These are phyloP conservation scores for Lecanicillium sp. DNA, from an alignment of 2,329 filamentous ascomycete genomes.

Conservation along the genomic window DNA sequence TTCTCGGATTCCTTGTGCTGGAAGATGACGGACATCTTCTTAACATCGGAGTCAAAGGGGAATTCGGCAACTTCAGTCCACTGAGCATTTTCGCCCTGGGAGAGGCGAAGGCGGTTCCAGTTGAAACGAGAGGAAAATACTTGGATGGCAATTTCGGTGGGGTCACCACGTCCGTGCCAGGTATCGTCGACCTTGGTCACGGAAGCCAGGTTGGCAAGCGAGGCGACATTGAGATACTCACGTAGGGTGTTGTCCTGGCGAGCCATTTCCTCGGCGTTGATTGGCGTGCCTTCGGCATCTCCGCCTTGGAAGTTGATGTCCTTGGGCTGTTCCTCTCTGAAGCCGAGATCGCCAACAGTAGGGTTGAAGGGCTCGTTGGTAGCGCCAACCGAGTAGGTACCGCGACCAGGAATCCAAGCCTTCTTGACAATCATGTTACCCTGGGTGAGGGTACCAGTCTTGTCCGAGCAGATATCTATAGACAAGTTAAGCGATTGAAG, in stretches of 20 bases:
- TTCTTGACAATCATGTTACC: constrained; percentile 48
- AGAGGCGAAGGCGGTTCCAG: constrained; percentile 48
- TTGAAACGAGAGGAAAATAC: constrained; percentile 65
- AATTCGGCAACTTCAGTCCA: constrained; percentile 60
- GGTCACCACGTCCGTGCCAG: constrained; percentile 58
- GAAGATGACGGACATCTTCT: constrained; percentile 71
- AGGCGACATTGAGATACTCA: constrained; percentile 54
- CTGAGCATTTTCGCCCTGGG: constrained; percentile 36
- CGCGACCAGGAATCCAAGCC: constrained; percentile 41
- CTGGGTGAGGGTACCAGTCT: constrained; percentile 47
- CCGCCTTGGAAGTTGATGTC: constrained; percentile 22
- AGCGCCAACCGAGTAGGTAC: constrained; percentile 37
- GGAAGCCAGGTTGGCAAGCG: constrained; percentile 57
- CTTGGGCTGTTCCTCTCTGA: constrained; percentile 28
- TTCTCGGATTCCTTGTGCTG: constrained; percentile 29
- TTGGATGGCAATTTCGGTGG: constrained; percentile 65
- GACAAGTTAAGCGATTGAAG: constrained; percentile 15
- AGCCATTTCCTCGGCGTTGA: constrained; percentile 23
- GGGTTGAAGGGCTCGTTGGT: constrained; percentile 53
- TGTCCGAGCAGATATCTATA: constrained; percentile 46
- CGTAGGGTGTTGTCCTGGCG: constrained; percentile 39
- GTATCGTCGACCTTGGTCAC: constrained; percentile 45
- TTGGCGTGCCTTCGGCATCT: constrained; percentile 17
- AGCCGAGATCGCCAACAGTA: constrained; percentile 36
- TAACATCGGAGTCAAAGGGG: constrained; percentile 66